These are phyloP conservation scores for Salvia miltiorrhiza DNA, from an alignment of 257 asterid species.

Conservation along the genomic window DNA sequence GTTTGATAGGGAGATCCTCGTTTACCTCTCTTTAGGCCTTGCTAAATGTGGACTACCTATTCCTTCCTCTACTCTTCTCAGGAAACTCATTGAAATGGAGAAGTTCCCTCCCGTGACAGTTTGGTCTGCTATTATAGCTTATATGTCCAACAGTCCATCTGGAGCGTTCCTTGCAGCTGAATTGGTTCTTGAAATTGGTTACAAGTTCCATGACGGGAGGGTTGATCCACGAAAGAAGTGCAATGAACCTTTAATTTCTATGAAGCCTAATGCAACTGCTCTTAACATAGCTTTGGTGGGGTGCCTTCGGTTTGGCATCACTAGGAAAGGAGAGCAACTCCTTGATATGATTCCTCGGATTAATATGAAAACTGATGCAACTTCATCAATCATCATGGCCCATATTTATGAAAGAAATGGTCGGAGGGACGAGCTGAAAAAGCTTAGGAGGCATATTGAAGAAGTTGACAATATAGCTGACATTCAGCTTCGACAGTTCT, in stretches of 20 bases:
- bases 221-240: slow-evolving; percentile 72
- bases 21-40: slow-evolving; percentile 68
- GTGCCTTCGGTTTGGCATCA: slow-evolving; percentile 69
- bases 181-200: slow-evolving; percentile 84
- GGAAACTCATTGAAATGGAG: slow-evolving; percentile 78
- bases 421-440: slow-evolving; percentile 73
- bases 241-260: slow-evolving; percentile 49
- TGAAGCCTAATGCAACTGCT: slow-evolving; percentile 57
- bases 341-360: slow-evolving; percentile 92
- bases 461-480: slow-evolving; percentile 57
- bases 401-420: slow-evolving; percentile 83
- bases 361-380: slow-evolving; percentile 66
- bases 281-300: slow-evolving; percentile 76
- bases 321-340: slow-evolving; percentile 92
- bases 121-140: slow-evolving; percentile 75
- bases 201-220: slow-evolving; percentile 79
- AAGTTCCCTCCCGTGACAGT: slow-evolving; percentile 65
- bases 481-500: slow-evolving; percentile 70
- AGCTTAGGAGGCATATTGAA: slow-evolving; percentile 75
- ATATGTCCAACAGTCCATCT: slow-evolving; percentile 57
- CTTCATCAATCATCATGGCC: slow-evolving; percentile 65
- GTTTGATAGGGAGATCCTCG: slow-evolving; percentile 57
- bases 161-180: slow-evolving; percentile 86
- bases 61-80: slow-evolving; percentile 69
- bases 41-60: slow-evolving; percentile 66